Base-by-base conservation (phyloP, 2,329 filamentous ascomycete genomes). In the Neurospora crassa region DNA sequence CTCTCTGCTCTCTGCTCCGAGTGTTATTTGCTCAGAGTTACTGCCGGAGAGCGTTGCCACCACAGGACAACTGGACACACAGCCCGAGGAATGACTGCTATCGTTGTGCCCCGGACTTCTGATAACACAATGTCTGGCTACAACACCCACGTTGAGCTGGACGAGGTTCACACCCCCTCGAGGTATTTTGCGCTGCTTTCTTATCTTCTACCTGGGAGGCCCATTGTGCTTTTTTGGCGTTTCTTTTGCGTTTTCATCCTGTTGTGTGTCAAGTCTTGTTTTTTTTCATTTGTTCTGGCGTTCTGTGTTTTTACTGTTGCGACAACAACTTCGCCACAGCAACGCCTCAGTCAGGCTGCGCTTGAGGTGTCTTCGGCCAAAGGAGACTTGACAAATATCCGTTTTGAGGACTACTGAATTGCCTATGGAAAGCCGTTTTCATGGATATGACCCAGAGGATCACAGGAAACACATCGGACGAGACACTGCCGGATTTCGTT, bases 111-210 rank as follows among this genome's bases (percentile, higher is more conserved):
- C 71, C 74, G 75, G 73, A 75, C 71, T 63, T 63, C 53, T 69
- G 73, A 73, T 71, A 74, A 74, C 45, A 77, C 82, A 77, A 87
- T 88, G 86, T 82, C 86, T 79, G 83, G 83, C 81, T 87, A 83
- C 83, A 86, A 82, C 77, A 63, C 24, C 53, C 82, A 83, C 77
- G 78, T 84, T 81, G 85, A 88, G 79, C 84, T 87, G 81, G 85
- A 87, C 80, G 86, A 88, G 81, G 85, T 87, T 81, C 84, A 87
- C 79, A 86, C 85, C 78, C 84, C 87, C 79, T 83, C 85, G 83
- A 89, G 87, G 87, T 89, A 89, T 83, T 82, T 82, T 83, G 79
- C 78, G 78, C 76, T 77, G 75, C 82, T 87, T 84, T 83, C 84
- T 84, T 84, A 83, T 80, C 80, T 83, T 79, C 29, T 77, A 79